Conservation (phyloP, 345 rosid genomes). For the Eucalyptus erythrocorys region DNA sequence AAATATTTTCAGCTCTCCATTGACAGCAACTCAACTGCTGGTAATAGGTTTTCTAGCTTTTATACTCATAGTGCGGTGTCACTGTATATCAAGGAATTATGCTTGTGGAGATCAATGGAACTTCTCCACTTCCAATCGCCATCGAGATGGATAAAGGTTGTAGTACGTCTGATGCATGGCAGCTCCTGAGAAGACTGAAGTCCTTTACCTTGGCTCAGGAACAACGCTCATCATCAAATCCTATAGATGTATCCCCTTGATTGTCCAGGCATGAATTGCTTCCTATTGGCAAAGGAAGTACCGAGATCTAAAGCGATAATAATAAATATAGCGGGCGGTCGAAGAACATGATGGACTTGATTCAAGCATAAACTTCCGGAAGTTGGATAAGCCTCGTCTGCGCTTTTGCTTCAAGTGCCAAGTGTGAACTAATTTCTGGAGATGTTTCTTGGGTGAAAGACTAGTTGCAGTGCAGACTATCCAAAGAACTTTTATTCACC, state of each 20-base stretch:
- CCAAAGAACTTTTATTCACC: not conserved
- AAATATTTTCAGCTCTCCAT: not conserved
- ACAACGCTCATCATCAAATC: not conserved
- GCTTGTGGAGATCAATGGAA: conserved; percentile 49
- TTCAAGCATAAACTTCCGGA: not conserved
- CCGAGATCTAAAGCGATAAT: not conserved
- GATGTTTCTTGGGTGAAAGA: not conserved
- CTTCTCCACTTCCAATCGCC: conserved; percentile 51
- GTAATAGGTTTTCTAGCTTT: not conserved
- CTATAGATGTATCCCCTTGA: conserved; percentile 37
- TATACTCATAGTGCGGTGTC: not conserved
- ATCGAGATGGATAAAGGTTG: conserved; percentile 70
- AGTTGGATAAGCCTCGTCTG: not conserved
- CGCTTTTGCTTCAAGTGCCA: not conserved
- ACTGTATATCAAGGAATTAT: conserved; percentile 54
- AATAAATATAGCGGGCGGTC: not conserved
- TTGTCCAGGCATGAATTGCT: not conserved
- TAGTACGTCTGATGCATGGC: conserved; percentile 51
- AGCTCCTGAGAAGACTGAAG: conserved; percentile 57
- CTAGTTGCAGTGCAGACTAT: not conserved
- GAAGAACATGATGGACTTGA: not conserved
- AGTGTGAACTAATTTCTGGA: not conserved
- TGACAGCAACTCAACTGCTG: not conserved
- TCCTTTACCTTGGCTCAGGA: conserved; percentile 4
- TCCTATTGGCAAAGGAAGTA: not conserved